These are phyloP conservation scores for Ogataea siamensis DNA, from an alignment of 805 yeast genomes.

Conservation along the genomic window DNA sequence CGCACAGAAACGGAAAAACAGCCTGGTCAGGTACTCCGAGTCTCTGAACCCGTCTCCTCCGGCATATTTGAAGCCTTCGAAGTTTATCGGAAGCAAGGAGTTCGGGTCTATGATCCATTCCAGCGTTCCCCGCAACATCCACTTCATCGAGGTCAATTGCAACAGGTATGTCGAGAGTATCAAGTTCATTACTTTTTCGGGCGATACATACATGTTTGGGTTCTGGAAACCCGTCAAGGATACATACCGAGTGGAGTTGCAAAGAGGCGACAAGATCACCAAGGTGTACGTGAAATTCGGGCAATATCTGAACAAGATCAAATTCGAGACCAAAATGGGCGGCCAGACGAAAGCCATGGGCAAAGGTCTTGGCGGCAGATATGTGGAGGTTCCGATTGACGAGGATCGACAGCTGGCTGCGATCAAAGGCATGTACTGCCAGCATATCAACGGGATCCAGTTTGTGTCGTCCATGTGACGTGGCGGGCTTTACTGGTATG, in stretches of 20 bases:
- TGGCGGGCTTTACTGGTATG: conserved; percentile 15
- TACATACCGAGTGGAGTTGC: conserved; percentile 9
- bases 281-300: conserved; percentile 15
- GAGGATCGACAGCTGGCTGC: conserved; percentile 16
- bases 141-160: conserved; percentile 16
- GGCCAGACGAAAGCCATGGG: conserved; percentile 13
- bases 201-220: conserved; percentile 17
- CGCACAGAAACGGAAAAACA: conserved; percentile 7
- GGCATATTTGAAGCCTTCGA: conserved; percentile 14
- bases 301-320: conserved; percentile 13
- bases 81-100: conserved; percentile 14
- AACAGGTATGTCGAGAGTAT: conserved; percentile 20
- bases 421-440: conserved; percentile 18
- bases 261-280: conserved; percentile 13
- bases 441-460: conserved; percentile 21
- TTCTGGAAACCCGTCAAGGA: conserved; percentile 16
- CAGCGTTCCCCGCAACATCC: conserved; percentile 14
- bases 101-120: conserved; percentile 12
- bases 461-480: conserved; percentile 12
- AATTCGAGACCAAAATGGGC: conserved; percentile 12
- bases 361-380: conserved; percentile 14
- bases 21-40: conserved; percentile 7
- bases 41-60: conserved; percentile 17
- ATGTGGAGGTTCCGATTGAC: conserved; percentile 10
- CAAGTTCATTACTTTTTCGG: conserved; percentile 13